Conservation (phyloP, 2,329 filamentous ascomycete species). For the Calcarisporium arbuscula region DNA sequence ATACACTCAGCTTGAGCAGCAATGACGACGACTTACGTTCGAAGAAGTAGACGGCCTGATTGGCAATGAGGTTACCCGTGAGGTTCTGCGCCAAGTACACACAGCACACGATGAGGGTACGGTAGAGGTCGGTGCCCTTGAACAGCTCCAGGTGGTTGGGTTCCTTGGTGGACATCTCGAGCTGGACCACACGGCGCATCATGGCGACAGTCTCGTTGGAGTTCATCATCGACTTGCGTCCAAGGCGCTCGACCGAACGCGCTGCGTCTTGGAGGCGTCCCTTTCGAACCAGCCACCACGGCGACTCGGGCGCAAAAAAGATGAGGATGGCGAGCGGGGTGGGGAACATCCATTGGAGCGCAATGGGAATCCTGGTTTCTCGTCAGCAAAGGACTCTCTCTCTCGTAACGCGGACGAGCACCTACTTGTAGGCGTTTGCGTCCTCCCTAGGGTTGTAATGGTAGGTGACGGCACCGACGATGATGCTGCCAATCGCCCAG, state of each 20-base stretch:
- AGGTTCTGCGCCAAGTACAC: constrained; percentile 55
- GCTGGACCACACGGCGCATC: constrained; percentile 52
- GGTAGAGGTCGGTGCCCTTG: constrained; percentile 36
- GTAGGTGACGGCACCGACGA: constrained; percentile 50
- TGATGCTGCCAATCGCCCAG: constrained; percentile 56
- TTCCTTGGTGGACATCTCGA: constrained; percentile 26
- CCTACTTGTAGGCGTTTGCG: too few relatives aligned
- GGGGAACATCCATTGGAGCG: constrained; percentile 53
- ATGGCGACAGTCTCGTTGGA: constrained; percentile 42
- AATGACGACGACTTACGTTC: constrained; percentile 20
- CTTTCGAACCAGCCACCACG: constrained; percentile 24
- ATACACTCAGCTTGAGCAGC: too few relatives aligned
- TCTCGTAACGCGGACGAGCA: too few relatives aligned
- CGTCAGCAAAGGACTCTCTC: constrained; percentile 13
- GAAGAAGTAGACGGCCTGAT: constrained; percentile 57
- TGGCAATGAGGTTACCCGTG: constrained; percentile 55
- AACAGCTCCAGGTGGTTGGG: constrained; percentile 41
- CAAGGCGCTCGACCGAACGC: constrained; percentile 40
- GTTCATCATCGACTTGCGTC: constrained; percentile 29
- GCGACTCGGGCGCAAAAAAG: constrained; percentile 25
- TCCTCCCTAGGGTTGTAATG: constrained; percentile 35
- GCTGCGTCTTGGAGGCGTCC: constrained; percentile 21
- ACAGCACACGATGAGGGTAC: constrained; percentile 46
- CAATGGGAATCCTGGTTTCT: constrained; percentile 41
- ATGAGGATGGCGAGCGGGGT: constrained; percentile 23